A percentile compares a stretch with the other conserved stretches of the same genome.
Conservation (phyloP, 2,329 filamentous ascomycete species). For the Aspergillus awamori region DNA sequence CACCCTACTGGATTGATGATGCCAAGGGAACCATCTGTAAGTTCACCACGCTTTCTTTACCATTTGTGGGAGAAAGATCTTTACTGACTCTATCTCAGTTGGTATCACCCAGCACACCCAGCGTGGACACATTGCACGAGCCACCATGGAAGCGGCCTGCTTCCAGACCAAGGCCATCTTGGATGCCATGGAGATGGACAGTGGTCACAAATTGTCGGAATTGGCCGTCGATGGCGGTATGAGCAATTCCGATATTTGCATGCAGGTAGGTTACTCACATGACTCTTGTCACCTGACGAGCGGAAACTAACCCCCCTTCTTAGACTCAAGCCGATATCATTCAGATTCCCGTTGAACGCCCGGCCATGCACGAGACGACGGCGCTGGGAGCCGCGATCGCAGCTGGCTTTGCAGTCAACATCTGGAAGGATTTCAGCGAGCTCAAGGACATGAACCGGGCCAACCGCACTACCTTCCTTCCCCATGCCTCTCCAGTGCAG, state of each 20-base stretch:
- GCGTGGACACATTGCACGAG: slow-evolving; percentile 82
- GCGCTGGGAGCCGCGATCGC: slow-evolving; percentile 86
- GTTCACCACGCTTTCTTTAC: slow-evolving; percentile 29
- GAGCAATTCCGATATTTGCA: slow-evolving; percentile 84
- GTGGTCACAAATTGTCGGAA: slow-evolving; percentile 71
- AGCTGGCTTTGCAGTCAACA: slow-evolving; percentile 78
- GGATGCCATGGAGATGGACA: slow-evolving; percentile 87
- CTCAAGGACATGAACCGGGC: slow-evolving; percentile 72
- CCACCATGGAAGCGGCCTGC: slow-evolving; percentile 87
- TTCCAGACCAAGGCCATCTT: slow-evolving; percentile 92
- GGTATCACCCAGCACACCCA: slow-evolving; percentile 85
- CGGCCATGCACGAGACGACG: slow-evolving; percentile 87
- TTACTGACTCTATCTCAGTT: slow-evolving; percentile 49
- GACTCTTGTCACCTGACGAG: neutral
- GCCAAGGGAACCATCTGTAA: slow-evolving; percentile 81
- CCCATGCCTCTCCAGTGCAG: slow-evolving; percentile 62
- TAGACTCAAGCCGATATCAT: slow-evolving; percentile 84
- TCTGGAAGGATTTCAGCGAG: slow-evolving; percentile 77
- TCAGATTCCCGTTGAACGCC: slow-evolving; percentile 79
- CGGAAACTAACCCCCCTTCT: slow-evolving; percentile 19
- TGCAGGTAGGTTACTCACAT: slow-evolving; percentile 62
- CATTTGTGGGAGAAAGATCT: neutral
- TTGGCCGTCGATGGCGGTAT: slow-evolving; percentile 87
- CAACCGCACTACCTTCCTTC: slow-evolving; percentile 70
- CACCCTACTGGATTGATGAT: slow-evolving; percentile 93